Evolutionary conservation across 2,329 filamentous ascomycete genomes (phyloP), one percentile per base, ranked within the genome.

Genomic region (Fusarium pseudonygamai): DNA sequence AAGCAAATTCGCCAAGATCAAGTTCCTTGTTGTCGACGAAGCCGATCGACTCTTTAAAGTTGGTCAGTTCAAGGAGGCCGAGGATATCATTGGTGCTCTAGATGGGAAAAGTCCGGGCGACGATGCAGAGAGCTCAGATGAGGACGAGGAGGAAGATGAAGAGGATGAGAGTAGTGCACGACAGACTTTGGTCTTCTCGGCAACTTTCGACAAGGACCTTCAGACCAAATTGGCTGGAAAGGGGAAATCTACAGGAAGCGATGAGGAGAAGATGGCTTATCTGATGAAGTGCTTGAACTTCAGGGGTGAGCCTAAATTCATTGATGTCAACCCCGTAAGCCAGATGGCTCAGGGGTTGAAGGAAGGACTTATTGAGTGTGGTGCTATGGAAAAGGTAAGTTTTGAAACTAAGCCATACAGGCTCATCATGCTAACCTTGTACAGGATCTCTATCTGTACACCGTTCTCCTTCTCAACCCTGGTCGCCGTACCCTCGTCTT

Each of bases 161-260:
- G 82, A 85, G 0, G 77, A 85, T 46, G 79, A 88, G 22, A 22
- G 42, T 2, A 72, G 13, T 28, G 42, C 47, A 42, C 86, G 96
- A 45, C 96, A 99, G 80, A 98, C 95, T 0, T 88, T 99, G 0
- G 94, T 99, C 26, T 99, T 99, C 82, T 98, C 96, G 0, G 96
- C 96, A 0, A 99, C 96, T 0, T 97, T 99, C 81, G 93, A 97
- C 80, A 96, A 95, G 78, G 92, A 92, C 2, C 84, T 99, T 36
- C 96, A 98, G 80, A 93, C 96, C 76, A 98, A 98, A 81, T 87
- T 99, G 18, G 91, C 93, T 4, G 93, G 94, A 32, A 97, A 95
- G 80, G 87, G 88, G 26, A 91, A 89, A 64, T 66, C 55, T 26
- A 92, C 73, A 18, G 80, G 71, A 83, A 90, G 87, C 76, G 90